Conservation (phyloP, 2,329 filamentous ascomycete genomes). For the Aspergillus flavus region DNA sequence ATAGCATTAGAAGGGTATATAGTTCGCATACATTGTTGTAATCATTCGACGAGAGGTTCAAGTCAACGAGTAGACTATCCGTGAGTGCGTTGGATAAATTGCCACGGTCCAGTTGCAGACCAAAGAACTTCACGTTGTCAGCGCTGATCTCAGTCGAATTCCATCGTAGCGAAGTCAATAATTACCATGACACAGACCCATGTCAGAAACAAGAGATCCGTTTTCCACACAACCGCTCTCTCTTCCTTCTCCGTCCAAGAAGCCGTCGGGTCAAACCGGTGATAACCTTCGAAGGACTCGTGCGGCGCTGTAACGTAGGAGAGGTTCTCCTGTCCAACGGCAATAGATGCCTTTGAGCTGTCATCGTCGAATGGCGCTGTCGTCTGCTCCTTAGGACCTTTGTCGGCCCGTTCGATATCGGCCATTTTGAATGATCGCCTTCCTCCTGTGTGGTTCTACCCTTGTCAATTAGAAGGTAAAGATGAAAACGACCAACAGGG, state of each 20-base stretch:
- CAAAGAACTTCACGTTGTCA: slow-evolving; percentile 31
- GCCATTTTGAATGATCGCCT: slow-evolving; percentile 15
- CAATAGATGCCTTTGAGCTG: slow-evolving; percentile 17
- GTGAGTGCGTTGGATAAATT: slow-evolving; percentile 40
- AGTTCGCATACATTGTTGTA: slow-evolving; percentile 37
- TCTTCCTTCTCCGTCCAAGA: slow-evolving; percentile 46
- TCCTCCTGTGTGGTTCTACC: not conserved
- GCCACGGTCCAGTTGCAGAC: slow-evolving; percentile 36
- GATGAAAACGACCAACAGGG: not conserved
- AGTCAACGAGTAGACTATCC: slow-evolving; percentile 41
- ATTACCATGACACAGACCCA: slow-evolving; percentile 29
- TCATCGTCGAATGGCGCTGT: slow-evolving; percentile 9
- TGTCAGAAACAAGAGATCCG: slow-evolving; percentile 28
- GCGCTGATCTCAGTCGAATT: no score
- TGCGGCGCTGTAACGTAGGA: slow-evolving; percentile 32
- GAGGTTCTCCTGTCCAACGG: slow-evolving; percentile 29
- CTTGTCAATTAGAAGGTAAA: not conserved
- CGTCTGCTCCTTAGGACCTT: slow-evolving; percentile 5
- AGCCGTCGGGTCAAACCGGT: slow-evolving; percentile 29
- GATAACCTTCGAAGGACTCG: slow-evolving; percentile 29
- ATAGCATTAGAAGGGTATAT: not conserved
- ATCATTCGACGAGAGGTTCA: slow-evolving; percentile 38
- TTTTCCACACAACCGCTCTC: slow-evolving; percentile 49
- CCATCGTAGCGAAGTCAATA: not conserved
- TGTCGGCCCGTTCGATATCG: slow-evolving; percentile 26